Evolutionary conservation across 2,329 filamentous ascomycete genomes (phyloP).

Genomic region (Thielaviopsis ethacetica): DNA sequence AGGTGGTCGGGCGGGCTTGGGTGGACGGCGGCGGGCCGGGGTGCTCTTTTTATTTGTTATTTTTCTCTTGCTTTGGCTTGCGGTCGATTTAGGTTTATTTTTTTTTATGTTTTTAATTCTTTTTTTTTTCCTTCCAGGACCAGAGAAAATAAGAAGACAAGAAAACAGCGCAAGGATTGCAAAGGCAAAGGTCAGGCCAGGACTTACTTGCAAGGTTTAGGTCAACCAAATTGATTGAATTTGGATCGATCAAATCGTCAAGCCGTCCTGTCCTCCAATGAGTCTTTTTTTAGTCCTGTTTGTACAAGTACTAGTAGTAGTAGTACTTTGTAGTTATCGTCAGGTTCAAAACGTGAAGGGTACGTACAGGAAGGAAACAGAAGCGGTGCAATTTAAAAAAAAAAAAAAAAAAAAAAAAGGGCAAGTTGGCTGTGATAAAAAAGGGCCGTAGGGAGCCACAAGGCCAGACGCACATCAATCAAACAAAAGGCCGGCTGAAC

Average conservation of each 20-base stretch:
- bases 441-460: background rate
- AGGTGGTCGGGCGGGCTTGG: conserved; percentile 8
- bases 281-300: background rate
- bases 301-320: background rate
- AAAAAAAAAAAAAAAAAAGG: background rate
- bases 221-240: background rate
- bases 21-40: conserved; percentile 4
- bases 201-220: background rate
- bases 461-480: too few species aligned
- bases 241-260: background rate
- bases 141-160: background rate
- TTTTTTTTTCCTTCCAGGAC: background rate
- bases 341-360: background rate
- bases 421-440: background rate
- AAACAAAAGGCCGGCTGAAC: too few species aligned
- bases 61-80: background rate
- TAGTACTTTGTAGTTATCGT: too few species aligned
- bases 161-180: background rate
- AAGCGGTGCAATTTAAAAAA: background rate
- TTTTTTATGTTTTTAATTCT: background rate
- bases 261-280: background rate
- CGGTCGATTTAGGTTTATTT: background rate
- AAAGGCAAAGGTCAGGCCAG: background rate
- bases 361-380: background rate
- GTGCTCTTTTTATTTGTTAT: background rate